Percentiles rank a stretch among this genome's conserved stretches.
These are phyloP conservation scores for Ampelocalamus luodianensis DNA, from an alignment of 176 grass and related monocot species.

Conservation along the genomic window DNA sequence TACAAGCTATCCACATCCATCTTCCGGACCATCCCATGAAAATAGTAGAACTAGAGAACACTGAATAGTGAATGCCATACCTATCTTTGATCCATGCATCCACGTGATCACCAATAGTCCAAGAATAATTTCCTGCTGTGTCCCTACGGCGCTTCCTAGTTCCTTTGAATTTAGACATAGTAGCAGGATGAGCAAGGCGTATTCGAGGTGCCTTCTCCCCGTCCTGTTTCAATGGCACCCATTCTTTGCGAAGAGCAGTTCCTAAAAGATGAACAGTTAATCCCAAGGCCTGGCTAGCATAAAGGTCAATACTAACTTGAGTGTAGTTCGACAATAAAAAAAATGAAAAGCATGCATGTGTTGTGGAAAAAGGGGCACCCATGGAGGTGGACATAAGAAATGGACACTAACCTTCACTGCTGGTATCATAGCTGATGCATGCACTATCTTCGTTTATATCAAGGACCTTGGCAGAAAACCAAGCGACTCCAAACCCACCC, in stretches of 20 bases:
- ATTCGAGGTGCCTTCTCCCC: conserved; percentile 68
- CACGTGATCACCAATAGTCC: conserved; percentile 82
- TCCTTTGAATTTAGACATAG: conserved; percentile 68
- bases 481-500: conserved; percentile 58
- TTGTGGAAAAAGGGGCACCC: neutral
- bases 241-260: conserved; percentile 58
- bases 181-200: conserved; percentile 64
- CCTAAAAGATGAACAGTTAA: conserved; percentile 59
- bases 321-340: neutral
- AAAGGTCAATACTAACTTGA: conserved; percentile 3
- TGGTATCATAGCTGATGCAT: conserved; percentile 66
- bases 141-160: conserved; percentile 88
- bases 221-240: conserved; percentile 65
- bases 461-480: conserved; percentile 87
- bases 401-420: conserved; percentile 62
- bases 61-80: conserved; percentile 51
- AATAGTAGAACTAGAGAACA: conserved; percentile 27
- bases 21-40: neutral
- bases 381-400: conserved; percentile 45
- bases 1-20: conserved; percentile 10
- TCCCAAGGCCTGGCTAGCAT: conserved; percentile 25
- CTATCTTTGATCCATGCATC: conserved; percentile 81
- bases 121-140: conserved; percentile 62
- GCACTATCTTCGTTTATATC: conserved; percentile 77
- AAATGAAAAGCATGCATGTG: neutral